Evolutionary conservation across 2,329 filamentous ascomycete genomes (phyloP).

Genomic region (Venturia asperata): DNA sequence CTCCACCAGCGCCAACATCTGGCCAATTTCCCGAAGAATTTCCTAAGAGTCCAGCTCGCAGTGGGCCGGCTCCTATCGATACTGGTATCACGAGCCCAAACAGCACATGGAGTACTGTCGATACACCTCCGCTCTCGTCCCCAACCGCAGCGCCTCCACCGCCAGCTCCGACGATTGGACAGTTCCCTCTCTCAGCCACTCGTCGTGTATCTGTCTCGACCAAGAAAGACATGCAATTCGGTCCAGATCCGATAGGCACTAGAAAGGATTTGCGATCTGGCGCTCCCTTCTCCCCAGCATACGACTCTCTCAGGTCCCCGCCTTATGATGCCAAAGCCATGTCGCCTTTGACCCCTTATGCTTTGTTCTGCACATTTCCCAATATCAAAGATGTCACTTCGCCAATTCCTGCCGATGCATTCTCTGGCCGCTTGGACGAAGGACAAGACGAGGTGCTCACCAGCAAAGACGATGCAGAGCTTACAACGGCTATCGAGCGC

Average conservation of each 20-base stretch:
- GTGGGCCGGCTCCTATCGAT: background rate
- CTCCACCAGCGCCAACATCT: constrained; percentile 3
- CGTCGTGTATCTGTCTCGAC: background rate
- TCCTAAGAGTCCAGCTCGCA: background rate
- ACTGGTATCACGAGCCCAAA: background rate
- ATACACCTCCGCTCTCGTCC: background rate
- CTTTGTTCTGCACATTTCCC: background rate
- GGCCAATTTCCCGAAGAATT: background rate
- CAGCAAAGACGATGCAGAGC: background rate
- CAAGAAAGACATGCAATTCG: background rate
- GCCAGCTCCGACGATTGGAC: background rate
- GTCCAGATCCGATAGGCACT: too few species aligned
- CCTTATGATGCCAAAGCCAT: too few species aligned
- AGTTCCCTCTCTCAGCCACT: background rate
- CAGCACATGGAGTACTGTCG: background rate
- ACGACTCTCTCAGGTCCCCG: too few species aligned
- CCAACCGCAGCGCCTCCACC: background rate
- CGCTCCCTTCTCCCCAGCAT: too few species aligned
- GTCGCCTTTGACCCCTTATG: background rate
- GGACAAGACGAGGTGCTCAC: too few species aligned
- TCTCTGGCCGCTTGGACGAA: too few species aligned
- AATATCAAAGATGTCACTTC: background rate
- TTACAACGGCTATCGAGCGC: background rate
- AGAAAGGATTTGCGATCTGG: too few species aligned
- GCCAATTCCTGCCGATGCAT: background rate